Evolutionary conservation across 306 rosid species (phyloP).

Genomic region (Lathyrus aphaca): DNA sequence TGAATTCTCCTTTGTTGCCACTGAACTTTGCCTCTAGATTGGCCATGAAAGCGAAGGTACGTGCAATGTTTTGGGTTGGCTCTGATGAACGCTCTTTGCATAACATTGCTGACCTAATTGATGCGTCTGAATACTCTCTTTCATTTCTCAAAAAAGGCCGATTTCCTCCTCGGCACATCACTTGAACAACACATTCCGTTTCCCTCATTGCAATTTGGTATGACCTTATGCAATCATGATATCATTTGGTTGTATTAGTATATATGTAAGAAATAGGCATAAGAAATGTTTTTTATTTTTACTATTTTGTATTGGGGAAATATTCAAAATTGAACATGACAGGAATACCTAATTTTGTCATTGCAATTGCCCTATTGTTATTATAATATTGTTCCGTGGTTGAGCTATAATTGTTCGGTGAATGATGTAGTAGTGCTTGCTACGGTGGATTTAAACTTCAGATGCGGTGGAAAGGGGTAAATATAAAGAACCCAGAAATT

Average conservation of each 20-base stretch:
- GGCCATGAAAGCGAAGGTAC: conserved; percentile 69
- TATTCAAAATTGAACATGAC: neutral
- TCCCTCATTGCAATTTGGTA: neutral
- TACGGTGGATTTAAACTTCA: too few relatives aligned
- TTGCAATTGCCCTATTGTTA: neutral
- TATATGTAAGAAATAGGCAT: neutral
- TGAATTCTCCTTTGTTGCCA: conserved; percentile 69
- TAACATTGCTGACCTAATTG: conserved; percentile 77
- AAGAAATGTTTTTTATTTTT: neutral
- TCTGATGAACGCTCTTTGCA: conserved; percentile 78
- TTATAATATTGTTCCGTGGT: too few relatives aligned
- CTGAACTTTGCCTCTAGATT: conserved; percentile 68
- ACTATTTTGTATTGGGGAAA: neutral
- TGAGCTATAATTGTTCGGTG: too few relatives aligned
- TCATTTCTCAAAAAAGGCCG: conserved; percentile 67
- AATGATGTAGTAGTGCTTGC: too few relatives aligned
- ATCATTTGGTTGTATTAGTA: neutral
- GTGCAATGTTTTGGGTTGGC: conserved; percentile 73
- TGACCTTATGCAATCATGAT: neutral
- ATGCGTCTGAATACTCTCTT: conserved; percentile 79
- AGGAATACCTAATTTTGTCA: neutral
- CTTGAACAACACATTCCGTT: conserved; percentile 1
- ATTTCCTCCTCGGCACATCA: conserved; percentile 45
- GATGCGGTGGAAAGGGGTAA: too few relatives aligned
- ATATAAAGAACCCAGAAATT: too few relatives aligned